These are phyloP conservation scores for Macrotyloma uniflorum DNA, from an alignment of 306 rosid genomes.

Conservation along the genomic window DNA sequence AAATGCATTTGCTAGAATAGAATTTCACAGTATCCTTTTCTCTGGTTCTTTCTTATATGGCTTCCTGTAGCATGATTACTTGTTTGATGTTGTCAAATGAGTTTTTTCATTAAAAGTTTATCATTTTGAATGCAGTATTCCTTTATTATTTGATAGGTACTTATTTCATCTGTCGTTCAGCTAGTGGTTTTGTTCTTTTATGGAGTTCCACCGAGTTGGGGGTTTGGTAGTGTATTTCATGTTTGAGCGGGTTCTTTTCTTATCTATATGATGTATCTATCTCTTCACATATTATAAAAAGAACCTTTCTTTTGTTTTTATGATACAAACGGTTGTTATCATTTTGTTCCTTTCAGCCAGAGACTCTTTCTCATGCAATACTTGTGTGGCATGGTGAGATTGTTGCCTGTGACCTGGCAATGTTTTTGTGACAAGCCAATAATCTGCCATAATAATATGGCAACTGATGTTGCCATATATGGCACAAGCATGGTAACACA, in stretches of 20 bases:
- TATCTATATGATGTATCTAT: background rate
- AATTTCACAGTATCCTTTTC: background rate
- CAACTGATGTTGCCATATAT: background rate
- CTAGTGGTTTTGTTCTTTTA: background rate
- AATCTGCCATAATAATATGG: background rate
- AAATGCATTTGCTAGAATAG: conserved; percentile 21
- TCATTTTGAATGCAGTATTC: background rate
- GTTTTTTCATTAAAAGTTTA: conserved; percentile 5
- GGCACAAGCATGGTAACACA: background rate
- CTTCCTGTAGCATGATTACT: background rate
- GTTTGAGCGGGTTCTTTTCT: background rate
- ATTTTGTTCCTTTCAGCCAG: conserved; percentile 7
- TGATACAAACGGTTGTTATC: background rate
- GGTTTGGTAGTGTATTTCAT: conserved; percentile 1
- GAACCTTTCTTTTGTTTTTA: background rate
- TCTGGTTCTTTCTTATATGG: background rate
- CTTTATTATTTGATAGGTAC: background rate
- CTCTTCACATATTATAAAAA: background rate
- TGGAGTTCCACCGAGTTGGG: background rate
- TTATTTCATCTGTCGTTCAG: background rate
- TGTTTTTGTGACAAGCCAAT: background rate
- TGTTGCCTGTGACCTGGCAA: background rate
- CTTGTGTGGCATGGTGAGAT: conserved; percentile 9
- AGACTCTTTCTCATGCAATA: background rate
- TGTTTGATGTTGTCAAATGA: background rate